Conservation (phyloP, 148 eudicot species). For the Heliamphora exappendiculata region DNA sequence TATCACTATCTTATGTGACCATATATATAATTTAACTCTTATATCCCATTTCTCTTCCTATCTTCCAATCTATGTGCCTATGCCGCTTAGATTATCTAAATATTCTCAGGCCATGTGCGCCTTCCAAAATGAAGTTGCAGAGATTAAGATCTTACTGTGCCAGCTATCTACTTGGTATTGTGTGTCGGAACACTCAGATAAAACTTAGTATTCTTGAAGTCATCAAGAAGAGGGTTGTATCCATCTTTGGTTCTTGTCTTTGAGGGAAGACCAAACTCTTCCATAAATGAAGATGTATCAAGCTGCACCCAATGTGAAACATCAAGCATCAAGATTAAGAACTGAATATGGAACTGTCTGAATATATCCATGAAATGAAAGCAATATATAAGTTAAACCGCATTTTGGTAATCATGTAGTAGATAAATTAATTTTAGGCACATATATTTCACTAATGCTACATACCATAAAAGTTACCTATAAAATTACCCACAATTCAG, state of each 20-base stretch:
- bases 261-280: constrained; percentile 84
- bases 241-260: constrained; percentile 97
- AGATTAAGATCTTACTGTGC: not conserved
- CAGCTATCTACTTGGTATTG: constrained; percentile 51
- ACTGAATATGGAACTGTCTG: not conserved
- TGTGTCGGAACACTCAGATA: constrained; percentile 95
- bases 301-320: constrained; percentile 41
- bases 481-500: too few relatives aligned
- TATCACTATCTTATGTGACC: not conserved
- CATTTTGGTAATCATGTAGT: not conserved
- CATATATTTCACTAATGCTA: not conserved
- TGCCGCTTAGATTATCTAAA: not conserved
- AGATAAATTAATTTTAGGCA: not conserved
- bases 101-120: not conserved
- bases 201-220: constrained; percentile 92
- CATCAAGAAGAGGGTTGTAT: constrained; percentile 91
- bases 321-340: not conserved
- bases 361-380: not conserved
- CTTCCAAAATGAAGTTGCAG: not conserved
- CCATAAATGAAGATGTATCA: constrained; percentile 90
- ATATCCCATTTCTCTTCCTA: not conserved
- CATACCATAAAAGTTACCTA: too few relatives aligned
- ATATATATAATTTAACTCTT: not conserved
- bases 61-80: not conserved
- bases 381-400: not conserved